Conservation (phyloP, 2,329 filamentous ascomycete genomes). For the Paramyrothecium sp. region DNA sequence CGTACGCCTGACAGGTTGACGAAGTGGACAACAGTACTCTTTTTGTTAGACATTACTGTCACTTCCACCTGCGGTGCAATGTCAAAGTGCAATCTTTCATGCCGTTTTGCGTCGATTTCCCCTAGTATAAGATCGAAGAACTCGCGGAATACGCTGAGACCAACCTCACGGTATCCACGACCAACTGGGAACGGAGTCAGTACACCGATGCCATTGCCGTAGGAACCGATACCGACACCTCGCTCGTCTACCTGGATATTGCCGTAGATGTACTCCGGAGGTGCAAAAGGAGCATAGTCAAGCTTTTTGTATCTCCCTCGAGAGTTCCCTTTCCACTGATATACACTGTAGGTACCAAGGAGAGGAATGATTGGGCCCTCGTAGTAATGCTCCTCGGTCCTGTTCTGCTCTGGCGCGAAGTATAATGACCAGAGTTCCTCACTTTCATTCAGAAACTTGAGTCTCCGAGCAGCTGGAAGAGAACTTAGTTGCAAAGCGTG, state of each 20-base stretch:
- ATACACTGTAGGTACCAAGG: slow-evolving; percentile 7
- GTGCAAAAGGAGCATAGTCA: slow-evolving; percentile 8
- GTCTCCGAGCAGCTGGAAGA: slow-evolving; percentile 4
- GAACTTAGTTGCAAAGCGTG: slow-evolving; percentile 8
- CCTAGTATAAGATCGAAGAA: slow-evolving; percentile 3
- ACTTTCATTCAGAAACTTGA: neutral
- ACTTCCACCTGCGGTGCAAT: slow-evolving; percentile 9
- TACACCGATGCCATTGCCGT: slow-evolving; percentile 4
- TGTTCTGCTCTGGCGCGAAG: slow-evolving; percentile 9
- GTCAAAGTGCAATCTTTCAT: slow-evolving; percentile 3
- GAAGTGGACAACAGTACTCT: slow-evolving; percentile 6
- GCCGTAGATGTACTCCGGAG: slow-evolving; percentile 12
- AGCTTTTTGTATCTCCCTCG: slow-evolving; percentile 5
- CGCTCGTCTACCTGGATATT: slow-evolving; percentile 9
- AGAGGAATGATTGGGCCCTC: slow-evolving; percentile 10
- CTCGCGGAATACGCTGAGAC: slow-evolving; percentile 7
- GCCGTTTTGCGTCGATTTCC: neutral
- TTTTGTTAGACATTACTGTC: slow-evolving; percentile 1
- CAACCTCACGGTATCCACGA: slow-evolving; percentile 8
- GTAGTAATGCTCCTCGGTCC: slow-evolving; percentile 7
- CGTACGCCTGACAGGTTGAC: slow-evolving; percentile 10
- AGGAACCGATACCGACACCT: slow-evolving; percentile 5
- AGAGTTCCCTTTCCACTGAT: slow-evolving; percentile 10
- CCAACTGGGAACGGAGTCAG: slow-evolving; percentile 8
- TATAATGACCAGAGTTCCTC: slow-evolving; percentile 9